Conservation (phyloP, 2,329 filamentous ascomycete species). For the Hortaea werneckii region DNA sequence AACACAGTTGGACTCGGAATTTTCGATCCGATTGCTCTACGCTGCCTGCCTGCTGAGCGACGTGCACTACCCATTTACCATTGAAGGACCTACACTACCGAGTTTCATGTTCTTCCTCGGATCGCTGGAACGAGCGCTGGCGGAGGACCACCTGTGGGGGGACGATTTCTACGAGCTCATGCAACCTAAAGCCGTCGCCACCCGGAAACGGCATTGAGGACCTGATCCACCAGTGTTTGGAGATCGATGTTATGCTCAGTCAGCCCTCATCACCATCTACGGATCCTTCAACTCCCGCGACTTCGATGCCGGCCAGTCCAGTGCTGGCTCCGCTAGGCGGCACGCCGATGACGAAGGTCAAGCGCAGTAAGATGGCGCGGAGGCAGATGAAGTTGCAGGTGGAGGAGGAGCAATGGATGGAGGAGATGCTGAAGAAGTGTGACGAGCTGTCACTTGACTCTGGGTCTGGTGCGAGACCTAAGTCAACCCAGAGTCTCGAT, state of each 20-base stretch:
- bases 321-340: conserved; percentile 18
- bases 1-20: conserved; percentile 37
- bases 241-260: conserved; percentile 27
- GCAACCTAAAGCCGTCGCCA: conserved; percentile 32
- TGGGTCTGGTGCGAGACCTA: neutral
- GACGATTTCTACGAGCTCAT: conserved; percentile 34
- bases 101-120: conserved; percentile 33
- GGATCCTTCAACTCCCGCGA: conserved; percentile 13
- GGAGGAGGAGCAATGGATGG: conserved; percentile 35
- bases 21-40: conserved; percentile 36
- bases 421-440: conserved; percentile 32
- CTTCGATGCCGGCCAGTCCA: conserved; percentile 10
- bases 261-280: conserved; percentile 14
- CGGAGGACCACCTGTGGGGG: conserved; percentile 35
- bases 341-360: conserved; percentile 24
- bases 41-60: conserved; percentile 39
- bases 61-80: conserved; percentile 26
- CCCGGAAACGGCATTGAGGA: conserved; percentile 35
- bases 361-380: conserved; percentile 35
- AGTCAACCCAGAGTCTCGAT: conserved; percentile 12
- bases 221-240: conserved; percentile 37
- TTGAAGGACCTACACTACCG: conserved; percentile 25
- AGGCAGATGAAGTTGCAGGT: conserved; percentile 34
- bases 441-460: conserved; percentile 19
- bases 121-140: conserved; percentile 31